Base-by-base conservation (phyloP, 1,139 yeast species). In the Geotrichum fermentans region DNA sequence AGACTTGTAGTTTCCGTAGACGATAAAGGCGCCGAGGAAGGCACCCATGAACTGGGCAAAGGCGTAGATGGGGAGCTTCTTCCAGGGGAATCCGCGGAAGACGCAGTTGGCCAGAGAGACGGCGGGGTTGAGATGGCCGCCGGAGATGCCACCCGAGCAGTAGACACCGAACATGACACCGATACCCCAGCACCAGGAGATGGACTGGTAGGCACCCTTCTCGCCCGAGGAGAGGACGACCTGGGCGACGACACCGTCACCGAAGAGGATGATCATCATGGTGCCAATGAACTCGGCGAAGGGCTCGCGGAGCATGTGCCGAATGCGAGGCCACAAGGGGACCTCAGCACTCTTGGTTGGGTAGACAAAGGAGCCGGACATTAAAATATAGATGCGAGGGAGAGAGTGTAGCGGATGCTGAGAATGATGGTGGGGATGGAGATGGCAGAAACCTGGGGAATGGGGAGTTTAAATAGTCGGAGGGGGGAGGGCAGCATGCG, bases 211-310 rank as follows among this genome's bases (percentile, higher is more conserved):
- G 40, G 67, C 64, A 57, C 79, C 79, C 28, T 68, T 67, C 3
- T 57, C 52, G 28, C 65, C 66, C 4, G 54, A 47, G 3, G 75
- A 69, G 11, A 69, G 51, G 34, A 59, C 62, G 37, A 63, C 69
- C 60, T 75, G 79, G 29, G 75, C 73, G 43, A 70, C 73, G 35
- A 71, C 74, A 43, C 77, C 76, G 52, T 70, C 72, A 55, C 79
- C 79, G 43, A 70, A 65, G 49, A 70, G 54, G 21, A 73, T 66
- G 58, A 75, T 58, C 10, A 73, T 60, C 61, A 73, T 56, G 2
- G 76, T 71, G n/a, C 79, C 79, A 40, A 73, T 57, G 56, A 73
- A 74, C 59, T 75, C 80, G 20, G 79, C 78, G 34, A 68, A 47
- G 32, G 60, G 61, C 48, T 59, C 64, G 22, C 62, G 54, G 20